phyloP scores from a whole-genome alignment of 306 rosid genomes.

The Abrus pulchellus region DNA sequence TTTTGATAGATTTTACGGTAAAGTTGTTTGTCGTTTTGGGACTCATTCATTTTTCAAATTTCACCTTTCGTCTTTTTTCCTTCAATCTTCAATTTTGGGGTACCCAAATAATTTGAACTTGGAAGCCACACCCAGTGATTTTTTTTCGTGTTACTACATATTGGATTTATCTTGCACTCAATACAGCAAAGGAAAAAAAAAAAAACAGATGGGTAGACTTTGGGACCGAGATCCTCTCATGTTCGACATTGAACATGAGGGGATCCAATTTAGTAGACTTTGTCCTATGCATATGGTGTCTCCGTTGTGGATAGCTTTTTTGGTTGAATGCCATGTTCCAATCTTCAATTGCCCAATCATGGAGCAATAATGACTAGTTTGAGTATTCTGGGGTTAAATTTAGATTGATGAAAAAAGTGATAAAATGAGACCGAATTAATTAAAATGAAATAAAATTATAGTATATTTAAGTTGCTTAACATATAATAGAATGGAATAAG shows the following conservation, averaged over 20 bases:
- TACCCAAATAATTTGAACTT: conserved; percentile 39
- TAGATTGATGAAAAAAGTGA: not conserved
- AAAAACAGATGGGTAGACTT: not conserved
- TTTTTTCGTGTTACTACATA: conserved; percentile 10
- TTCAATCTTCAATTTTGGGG: conserved; percentile 3
- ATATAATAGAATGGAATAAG: too few relatives aligned
- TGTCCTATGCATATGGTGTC: conserved; percentile 49
- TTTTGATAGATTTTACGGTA: conserved; percentile 44
- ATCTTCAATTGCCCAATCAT: conserved; percentile 36
- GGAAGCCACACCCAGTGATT: conserved; percentile 17
- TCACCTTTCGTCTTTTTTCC: not conserved
- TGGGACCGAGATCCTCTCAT: too few relatives aligned
- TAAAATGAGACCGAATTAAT: not conserved
- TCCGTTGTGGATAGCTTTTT: conserved; percentile 16
- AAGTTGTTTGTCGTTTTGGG: conserved; percentile 68
- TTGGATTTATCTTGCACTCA: conserved; percentile 27
- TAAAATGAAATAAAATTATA: not conserved
- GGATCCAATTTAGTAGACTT: too few relatives aligned
- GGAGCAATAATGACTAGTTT: conserved; percentile 37
- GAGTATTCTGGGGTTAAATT: not conserved
- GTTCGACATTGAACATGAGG: too few relatives aligned
- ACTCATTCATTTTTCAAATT: conserved; percentile 38
- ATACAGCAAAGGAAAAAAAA: not conserved
- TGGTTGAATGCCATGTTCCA: conserved; percentile 33
- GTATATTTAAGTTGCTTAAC: too few relatives aligned